Base-by-base conservation (phyloP, 805 yeast genomes). In the Starmerella stellata region DNA sequence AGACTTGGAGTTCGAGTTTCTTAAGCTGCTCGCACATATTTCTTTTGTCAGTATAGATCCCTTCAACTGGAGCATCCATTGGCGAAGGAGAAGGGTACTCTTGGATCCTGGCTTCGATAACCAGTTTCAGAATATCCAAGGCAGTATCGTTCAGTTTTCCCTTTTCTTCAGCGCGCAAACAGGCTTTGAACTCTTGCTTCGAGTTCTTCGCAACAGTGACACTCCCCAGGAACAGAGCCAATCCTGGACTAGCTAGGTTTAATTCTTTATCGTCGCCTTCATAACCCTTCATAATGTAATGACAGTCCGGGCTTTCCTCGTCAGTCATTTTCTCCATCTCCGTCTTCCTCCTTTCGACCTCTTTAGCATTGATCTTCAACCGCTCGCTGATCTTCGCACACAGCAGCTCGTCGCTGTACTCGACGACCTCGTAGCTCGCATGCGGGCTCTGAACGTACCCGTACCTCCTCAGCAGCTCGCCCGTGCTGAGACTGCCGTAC, bases 381-480 rank as follows among this genome's bases (percentile, higher is more conserved):
- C n/a, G n/a, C 27, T 28, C 21, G 23, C 18, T 31, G 2, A 40
- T 47, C 18, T 20, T 29, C 18, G 33, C 30, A 15, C 16, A 4
- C 8, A 38, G 35, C 30, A 35, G 33, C 17, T 37, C 42, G 19
- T 23, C 7, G 11, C 31, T 14, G 32, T 87, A 49, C 56, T 87
- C 96, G 5, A 76, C 94, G 50, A 79, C 77, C 55, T 87, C 96
- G 53, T 63, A 71, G 35, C 68, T 70, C 2, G 90, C 77, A 0
- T 81, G 80, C 17, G 63, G 65, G 44, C 60, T 55, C 58, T 85
- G 95, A 20, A 82, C 90, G 51, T 80, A 87, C 0, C 98, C 98
- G 49, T 87, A 87, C 41, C 93, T 68, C 51, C 98, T 69, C 39
- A 90, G 62, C 24, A 90, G 66, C 51, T 90, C 96, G n/a, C 87